Evolutionary conservation across 495 filamentous ascomycete species (phyloP), one percentile per base, ranked within the genome.

Genomic region (Articulospora tetracladia): DNA sequence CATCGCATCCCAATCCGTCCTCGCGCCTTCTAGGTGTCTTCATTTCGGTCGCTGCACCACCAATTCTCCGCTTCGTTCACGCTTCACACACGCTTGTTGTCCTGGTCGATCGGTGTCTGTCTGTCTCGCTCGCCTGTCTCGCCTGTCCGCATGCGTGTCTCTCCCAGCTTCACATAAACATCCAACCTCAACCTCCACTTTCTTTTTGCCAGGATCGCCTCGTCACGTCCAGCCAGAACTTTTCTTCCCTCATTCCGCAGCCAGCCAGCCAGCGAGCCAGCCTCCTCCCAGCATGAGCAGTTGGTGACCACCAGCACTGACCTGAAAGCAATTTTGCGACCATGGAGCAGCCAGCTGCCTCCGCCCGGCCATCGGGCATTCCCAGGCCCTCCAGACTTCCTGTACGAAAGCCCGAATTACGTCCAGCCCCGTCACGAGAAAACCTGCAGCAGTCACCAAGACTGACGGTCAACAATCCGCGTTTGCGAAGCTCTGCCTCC

Each of bases 321-420:
- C 17, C 39, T 44, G 39, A 44, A 17, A 44, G 39, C 39, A 44
- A 44, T 44, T 15, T 50, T 23, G 23, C 50, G 25, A 56, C 26
- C n/a, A 68, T 68, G 66, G 66, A 68, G 46, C 62, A 50, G 28
- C 57, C 66, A 17, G 25, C 61, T 12, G 50, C 26, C 3, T 27
- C 19, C 10, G 24, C 60, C 4, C 54, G 39, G 20, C 62, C 59
- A 7, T 70, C 69, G 24, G 67, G 65, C n/a, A 70, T 75, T 59
- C 73, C 74, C 12, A 64, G 71, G 8, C 57, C 67, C 24, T 77
- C 74, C 39, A 71, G 65, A 50, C 58, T 76, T 10, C 75, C 75
- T 23, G 57, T 75, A 28, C 68, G 72, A 32, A 61, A 48, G 24
- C 66, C 12, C 30, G 49, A 36, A 23, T 24, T 70, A 15, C 67